Percentiles rank a stretch among this genome's conserved stretches.
Conservation (phyloP, 2,329 filamentous ascomycete genomes). For the Didymella segeticola region DNA sequence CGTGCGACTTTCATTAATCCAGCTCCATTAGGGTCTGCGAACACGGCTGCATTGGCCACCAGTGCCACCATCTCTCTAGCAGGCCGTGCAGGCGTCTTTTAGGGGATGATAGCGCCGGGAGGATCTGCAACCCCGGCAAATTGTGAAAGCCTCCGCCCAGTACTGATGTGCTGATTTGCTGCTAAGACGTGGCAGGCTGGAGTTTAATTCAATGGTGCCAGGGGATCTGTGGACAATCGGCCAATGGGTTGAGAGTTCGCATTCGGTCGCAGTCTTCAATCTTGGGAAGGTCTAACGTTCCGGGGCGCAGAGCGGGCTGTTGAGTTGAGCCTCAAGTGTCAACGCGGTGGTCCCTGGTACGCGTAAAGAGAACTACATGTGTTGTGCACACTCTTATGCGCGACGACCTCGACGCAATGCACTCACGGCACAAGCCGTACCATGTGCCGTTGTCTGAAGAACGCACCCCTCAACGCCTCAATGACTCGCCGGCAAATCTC, state of each 20-base stretch:
- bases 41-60: conserved; percentile 18
- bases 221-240: conserved; percentile 1
- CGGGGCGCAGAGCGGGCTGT: conserved; percentile 1
- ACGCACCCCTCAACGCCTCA: not conserved
- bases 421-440: not conserved
- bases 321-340: conserved; percentile 7
- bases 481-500: conserved; percentile 12
- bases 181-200: not conserved
- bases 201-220: conserved; percentile 14
- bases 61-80: no score
- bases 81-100: conserved; percentile 7
- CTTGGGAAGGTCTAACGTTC: conserved; percentile 10
- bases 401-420: not conserved
- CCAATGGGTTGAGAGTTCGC: not conserved
- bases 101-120: conserved; percentile 19
- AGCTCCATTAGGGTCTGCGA: conserved; percentile 13
- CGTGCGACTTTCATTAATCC: conserved; percentile 20
- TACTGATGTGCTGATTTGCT: conserved; percentile 12
- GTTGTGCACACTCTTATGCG: conserved; percentile 11
- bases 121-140: conserved; percentile 16
- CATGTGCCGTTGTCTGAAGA: conserved; percentile 2
- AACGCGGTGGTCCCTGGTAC: not conserved
- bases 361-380: not conserved
- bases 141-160: not conserved
- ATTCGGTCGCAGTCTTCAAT: not conserved